Base-by-base conservation (phyloP, 2,329 filamentous ascomycete species). In the Venturia nashicola region DNA sequence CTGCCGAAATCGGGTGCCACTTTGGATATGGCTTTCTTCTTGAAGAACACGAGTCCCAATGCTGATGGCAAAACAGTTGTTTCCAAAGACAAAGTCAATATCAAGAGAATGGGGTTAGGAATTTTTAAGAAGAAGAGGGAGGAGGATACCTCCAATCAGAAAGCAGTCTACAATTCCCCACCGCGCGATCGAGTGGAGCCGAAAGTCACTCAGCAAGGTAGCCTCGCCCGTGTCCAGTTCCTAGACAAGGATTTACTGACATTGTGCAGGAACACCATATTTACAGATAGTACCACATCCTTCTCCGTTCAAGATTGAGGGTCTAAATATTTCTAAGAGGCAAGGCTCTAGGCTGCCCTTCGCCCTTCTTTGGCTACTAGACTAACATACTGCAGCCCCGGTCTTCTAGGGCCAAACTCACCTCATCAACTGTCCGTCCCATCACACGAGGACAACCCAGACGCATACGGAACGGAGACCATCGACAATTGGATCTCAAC, bases 21-120 rank as follows among this genome's bases (percentile, higher is more conserved):
- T 11, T 70, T 71, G 42, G 74, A 76, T 46, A 67, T 77, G 63
- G 73, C 73, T 16, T 73, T 70, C 59, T 77, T 76, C 62, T 65
- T 77, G 60, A 70, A 70, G 64, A 74, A 72, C 7, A 76, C 74
- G 5, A 74, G 72, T 23, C 75, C 75, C 7, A 61, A 65, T 42
- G 14, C 23, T 42, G 39, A n/a, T 48, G 39, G 54, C 44, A 54
- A 55, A 42, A 32, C n/a, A 4, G 20, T 43, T 46, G 20, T 43
- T 46, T 23, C 3, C 40, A 46, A 40, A 34, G 48, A 51, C 14
- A 48, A 59, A 40, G 14, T 20, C 34, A 43, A 18, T 32, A 14
- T 46, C 23, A 59, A 46, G 48, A 55, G 16, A 51, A 39, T 39
- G 39, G 40, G 63, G 16, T 27, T 44, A 32, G 39, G 60, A 27